These are phyloP conservation scores for Haematococcus lacustris DNA, from an alignment of 139 green algal genomes.

Conservation along the genomic window DNA sequence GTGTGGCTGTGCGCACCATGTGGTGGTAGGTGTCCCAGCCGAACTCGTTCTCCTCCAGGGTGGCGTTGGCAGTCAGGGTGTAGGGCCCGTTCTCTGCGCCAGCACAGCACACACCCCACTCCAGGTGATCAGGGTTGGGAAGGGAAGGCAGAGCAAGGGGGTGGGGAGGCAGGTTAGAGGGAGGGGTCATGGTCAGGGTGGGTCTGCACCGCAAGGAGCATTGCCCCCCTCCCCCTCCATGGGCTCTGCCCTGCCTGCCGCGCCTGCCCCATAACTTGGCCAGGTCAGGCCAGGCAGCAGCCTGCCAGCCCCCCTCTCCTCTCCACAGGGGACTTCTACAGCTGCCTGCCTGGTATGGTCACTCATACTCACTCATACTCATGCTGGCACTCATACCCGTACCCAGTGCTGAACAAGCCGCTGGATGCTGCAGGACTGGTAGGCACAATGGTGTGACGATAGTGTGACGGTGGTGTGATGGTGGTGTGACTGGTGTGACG, in stretches of 20 bases:
- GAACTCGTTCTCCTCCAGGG: constrained; percentile 60
- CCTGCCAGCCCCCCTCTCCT: too few relatives aligned
- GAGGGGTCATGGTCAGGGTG: background rate
- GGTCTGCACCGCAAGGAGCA: too few relatives aligned
- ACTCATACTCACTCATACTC: too few relatives aligned
- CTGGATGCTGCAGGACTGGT: background rate
- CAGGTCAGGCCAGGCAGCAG: too few relatives aligned
- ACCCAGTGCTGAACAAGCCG: too few relatives aligned
- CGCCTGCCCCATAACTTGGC: too few relatives aligned
- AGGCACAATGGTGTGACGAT: background rate
- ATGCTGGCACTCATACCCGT: too few relatives aligned
- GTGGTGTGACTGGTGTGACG: background rate
- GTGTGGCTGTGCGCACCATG: background rate
- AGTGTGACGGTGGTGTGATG: background rate
- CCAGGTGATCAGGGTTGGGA: background rate
- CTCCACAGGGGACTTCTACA: too few relatives aligned
- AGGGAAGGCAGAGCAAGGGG: background rate
- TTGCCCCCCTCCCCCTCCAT: too few relatives aligned
- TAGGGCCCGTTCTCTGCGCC: constrained; percentile 80
- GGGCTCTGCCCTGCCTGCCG: too few relatives aligned
- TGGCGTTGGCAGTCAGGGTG: constrained; percentile 56
- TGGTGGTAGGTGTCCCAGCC: too few relatives aligned
- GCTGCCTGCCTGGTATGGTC: too few relatives aligned
- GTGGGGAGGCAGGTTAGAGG: background rate
- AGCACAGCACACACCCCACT: background rate